Percentiles rank a stretch among this genome's conserved stretches.
Conservation (phyloP, 1,139 yeast genomes). For the Hemisphaericaspora xylanilytica region DNA sequence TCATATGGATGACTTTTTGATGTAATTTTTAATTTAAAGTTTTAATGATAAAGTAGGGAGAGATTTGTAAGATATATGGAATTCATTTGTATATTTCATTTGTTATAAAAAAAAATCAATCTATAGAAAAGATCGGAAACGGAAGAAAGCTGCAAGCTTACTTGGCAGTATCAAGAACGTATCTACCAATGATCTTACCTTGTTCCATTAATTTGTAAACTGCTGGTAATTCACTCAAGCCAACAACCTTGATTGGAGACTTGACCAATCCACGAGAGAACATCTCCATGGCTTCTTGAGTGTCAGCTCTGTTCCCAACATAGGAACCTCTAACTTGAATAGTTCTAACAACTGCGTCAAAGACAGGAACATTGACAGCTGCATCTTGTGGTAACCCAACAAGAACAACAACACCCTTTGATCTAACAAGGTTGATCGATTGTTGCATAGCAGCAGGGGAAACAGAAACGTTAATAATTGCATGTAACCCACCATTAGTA, state of each 20-base stretch:
- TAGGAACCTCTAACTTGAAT: constrained; percentile 69
- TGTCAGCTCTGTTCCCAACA: constrained; percentile 79
- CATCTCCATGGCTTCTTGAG: constrained; percentile 75
- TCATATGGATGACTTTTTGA: neutral
- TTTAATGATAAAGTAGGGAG: constrained; percentile 6
- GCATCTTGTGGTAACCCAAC: constrained; percentile 82
- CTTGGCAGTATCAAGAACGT: constrained; percentile 54
- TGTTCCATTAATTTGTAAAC: constrained; percentile 67
- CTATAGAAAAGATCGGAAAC: too few relatives aligned
- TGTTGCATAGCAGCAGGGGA: constrained; percentile 70
- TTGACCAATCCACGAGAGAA: constrained; percentile 65
- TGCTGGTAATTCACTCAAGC: constrained; percentile 56
- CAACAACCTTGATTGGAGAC: constrained; percentile 66
- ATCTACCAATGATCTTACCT: constrained; percentile 73
- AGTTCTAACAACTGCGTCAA: constrained; percentile 63
- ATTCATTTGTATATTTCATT: too few relatives aligned
- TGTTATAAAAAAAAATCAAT: too few relatives aligned
- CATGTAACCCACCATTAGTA: constrained; percentile 58
- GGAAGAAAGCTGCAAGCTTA: too few relatives aligned
- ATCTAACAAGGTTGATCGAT: constrained; percentile 67
- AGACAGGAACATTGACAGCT: constrained; percentile 57
- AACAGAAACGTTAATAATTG: constrained; percentile 76
- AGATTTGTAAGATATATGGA: too few relatives aligned
- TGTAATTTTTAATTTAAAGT: constrained; percentile 2
- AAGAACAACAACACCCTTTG: constrained; percentile 74